Conservation (phyloP, 75 land plant genomes). For the Picea glauca region DNA sequence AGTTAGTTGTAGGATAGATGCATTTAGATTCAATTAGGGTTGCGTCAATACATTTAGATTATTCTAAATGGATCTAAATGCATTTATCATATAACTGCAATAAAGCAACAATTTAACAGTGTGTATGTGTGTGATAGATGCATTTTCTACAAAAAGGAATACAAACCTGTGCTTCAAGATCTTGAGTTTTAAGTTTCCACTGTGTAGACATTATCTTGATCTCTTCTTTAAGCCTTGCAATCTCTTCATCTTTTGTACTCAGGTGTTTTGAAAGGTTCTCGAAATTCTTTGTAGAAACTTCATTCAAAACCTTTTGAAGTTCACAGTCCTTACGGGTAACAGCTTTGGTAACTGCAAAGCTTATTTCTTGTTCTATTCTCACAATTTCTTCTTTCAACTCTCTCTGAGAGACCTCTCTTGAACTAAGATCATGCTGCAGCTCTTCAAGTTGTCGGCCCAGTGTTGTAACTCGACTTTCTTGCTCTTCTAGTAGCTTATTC, state of each 20-base stretch:
- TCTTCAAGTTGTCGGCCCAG: constrained; percentile 45
- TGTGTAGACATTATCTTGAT: constrained; percentile 64
- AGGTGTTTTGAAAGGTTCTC: constrained; percentile 52
- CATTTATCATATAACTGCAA: neutral
- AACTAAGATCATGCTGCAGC: constrained; percentile 59
- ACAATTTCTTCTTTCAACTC: constrained; percentile 63
- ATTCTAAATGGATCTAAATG: neutral
- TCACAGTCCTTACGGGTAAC: constrained; percentile 53
- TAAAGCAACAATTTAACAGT: neutral
- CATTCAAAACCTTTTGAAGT: constrained; percentile 41
- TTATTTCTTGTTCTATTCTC: constrained; percentile 57
- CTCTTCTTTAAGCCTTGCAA: constrained; percentile 58
- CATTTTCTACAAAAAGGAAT: neutral
- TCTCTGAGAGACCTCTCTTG: constrained; percentile 56
- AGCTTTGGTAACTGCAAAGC: constrained; percentile 45
- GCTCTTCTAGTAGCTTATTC: constrained; percentile 39
- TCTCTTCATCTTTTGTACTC: constrained; percentile 61
- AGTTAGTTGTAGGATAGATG: neutral
- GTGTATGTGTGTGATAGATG: neutral
- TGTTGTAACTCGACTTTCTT: constrained; percentile 42
- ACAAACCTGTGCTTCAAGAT: constrained; percentile 67
- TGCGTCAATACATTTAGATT: neutral
- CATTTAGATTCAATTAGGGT: neutral
- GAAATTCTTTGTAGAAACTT: constrained; percentile 53
- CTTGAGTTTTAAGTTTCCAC: constrained; percentile 62